These are phyloP conservation scores for Madurella fahalii DNA, from an alignment of 2,329 filamentous ascomycete species.

Conservation along the genomic window DNA sequence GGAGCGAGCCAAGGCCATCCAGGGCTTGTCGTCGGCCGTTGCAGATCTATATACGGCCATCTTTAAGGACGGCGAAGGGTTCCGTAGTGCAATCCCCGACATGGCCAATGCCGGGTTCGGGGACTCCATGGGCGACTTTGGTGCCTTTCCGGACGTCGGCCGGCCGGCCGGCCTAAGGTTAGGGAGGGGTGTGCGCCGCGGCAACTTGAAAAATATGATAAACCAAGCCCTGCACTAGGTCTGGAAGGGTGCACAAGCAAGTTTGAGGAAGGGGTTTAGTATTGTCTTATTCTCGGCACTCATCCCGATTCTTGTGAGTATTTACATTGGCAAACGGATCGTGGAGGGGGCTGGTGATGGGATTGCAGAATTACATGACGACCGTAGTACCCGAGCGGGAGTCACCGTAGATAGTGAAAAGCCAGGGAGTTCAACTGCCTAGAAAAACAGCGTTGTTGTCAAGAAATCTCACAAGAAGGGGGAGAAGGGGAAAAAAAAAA, in stretches of 20 bases:
- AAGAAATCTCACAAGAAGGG: too few relatives aligned
- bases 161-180: not conserved
- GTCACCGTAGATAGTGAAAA: not conserved
- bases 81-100: conserved; percentile 36
- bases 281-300: not conserved
- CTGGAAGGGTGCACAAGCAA: not conserved
- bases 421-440: not conserved
- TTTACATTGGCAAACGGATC: not conserved
- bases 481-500: too few relatives aligned
- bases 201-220: conserved; percentile 2
- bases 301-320: conserved; percentile 1
- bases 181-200: conserved; percentile 5
- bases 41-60: conserved; percentile 65
- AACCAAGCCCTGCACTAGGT: conserved; percentile 1
- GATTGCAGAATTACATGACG: not conserved
- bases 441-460: not conserved
- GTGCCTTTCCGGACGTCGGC: not conserved
- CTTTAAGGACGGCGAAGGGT: conserved; percentile 74
- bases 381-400: not conserved
- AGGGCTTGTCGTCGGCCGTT: conserved; percentile 68
- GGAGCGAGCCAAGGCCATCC: conserved; percentile 69
- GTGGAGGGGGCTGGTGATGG: not conserved
- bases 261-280: not conserved
- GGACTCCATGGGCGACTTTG: conserved; percentile 16
- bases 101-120: conserved; percentile 30